Base-by-base conservation (phyloP, 1,139 yeast species). In the Geotrichum klebahnii region DNA sequence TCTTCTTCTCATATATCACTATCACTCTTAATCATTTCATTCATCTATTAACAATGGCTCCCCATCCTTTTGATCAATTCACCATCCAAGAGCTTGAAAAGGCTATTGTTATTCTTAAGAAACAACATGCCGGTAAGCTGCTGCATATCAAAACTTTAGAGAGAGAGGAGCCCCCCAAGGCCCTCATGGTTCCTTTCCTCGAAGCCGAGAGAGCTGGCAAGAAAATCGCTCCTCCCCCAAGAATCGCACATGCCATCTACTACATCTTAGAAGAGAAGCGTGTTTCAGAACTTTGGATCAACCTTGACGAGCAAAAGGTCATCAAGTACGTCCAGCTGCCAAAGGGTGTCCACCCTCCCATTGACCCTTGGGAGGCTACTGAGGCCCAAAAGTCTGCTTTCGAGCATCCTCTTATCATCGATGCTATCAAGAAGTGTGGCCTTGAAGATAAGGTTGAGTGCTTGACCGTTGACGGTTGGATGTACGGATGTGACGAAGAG, bases 381-480 rank as follows among this genome's bases (percentile, higher is more conserved):
- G 79, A 68, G 34, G 72, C 82, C 65, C 89, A 82, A 68, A 76
- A 78, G 66, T 74, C 84, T 56, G 85, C 88, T 85, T 82, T 71
- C 79, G 87, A 67, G 32, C 84, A 83, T 62, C 92, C 94, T 20
- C 57, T 61, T 4, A 81, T 84, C 53, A 75, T 82, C 69, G 76
- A 77, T 65, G 77, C 87, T 61, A 64, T 77, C 52, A 56, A 59
- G 45, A 60, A 84, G 79, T 68, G 78, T 77, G 74, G 78, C 73
- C 62, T 76, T 77, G 62, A 88, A 82, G 62, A 66, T 45, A 56
- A 57, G 46, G 71, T 82, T 51, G 58, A 65, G 48, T 57, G 58
- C 17, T 80, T 86, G 63, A 79, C 90, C 83, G 60, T 84, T 84
- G 96, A 87, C 65, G 90, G 94, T 48, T 87, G 96, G 95, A 86